Evolutionary conservation across 2,329 filamentous ascomycete genomes (phyloP), one percentile per base, ranked within the genome.

Genomic region (Elsinoe fawcettii): DNA sequence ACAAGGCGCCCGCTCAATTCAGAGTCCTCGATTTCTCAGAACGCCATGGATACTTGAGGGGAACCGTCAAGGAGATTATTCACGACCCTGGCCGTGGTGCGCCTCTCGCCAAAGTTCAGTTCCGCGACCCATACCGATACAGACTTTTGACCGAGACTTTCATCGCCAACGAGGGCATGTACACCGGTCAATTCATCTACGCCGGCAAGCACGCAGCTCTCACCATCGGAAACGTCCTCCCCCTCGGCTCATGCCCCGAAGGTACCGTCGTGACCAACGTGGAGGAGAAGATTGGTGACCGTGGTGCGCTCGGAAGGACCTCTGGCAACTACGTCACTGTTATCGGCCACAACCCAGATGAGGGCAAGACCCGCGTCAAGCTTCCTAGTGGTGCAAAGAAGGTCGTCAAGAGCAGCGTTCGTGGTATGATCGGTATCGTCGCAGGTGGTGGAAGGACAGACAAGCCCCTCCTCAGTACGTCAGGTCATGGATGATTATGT

Each of bases 131-230:
- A 71, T 99, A 99, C 87, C 85, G 86, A 78, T 97, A 89, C 88
- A 96, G 95, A 86, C 86, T 91, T 75, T 81, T 90, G 76, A 92
- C 87, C 77, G 91, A 99, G 87, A 99, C 93, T 69, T 96, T 99
- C 87, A 99, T 99, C 75, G 93, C 93, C 79, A 99, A 97, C 81
- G 93, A 97, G 84, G 93, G 93, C 82, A 96, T 97, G 91, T 99
- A 97, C 89, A 96, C 93, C 67, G 93, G 93, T 76, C 93, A 99
- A 80, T 99, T 99, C 85, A 90, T 99, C 87, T 99, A 99, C 80
- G 93, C 92, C 75, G 93, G 93, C 76, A 99, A 99, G 90, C 93
- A 96, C 81, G 93, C 93, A 71, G 82, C 87, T 67, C 85, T 99
- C 73, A 97, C 88, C 73, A 86, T 99, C 77, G 93, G 93, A 78